Conservation (phyloP, 2,329 filamentous ascomycete genomes). For the Diaporthe citrichinensis region DNA sequence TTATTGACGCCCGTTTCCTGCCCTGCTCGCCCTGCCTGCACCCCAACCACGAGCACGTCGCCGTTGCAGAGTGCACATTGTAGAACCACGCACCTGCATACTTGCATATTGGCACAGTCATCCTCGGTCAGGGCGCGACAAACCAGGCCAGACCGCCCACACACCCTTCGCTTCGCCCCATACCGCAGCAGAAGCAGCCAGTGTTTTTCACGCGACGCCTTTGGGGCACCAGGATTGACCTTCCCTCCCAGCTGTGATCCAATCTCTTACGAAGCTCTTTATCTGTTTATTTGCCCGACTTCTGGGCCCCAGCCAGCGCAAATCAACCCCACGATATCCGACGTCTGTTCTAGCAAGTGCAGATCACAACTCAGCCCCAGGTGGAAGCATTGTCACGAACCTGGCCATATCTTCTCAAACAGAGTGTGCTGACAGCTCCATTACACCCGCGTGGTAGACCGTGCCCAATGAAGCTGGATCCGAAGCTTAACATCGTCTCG, state of each 20-base stretch:
- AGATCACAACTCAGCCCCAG: conserved; percentile 8
- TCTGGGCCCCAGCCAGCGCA: background rate
- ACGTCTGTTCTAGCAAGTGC: conserved; percentile 12
- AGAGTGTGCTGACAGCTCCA: conserved; percentile 1
- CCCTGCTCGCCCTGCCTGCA: background rate
- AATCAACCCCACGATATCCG: background rate
- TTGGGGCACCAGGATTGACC: conserved; percentile 15
- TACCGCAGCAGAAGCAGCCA: conserved; percentile 1
- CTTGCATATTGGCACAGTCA: conserved; percentile 3
- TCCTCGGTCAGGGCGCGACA: conserved; percentile 5
- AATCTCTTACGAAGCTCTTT: conserved; percentile 12
- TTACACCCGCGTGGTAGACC: background rate
- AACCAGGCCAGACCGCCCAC: conserved; percentile 2
- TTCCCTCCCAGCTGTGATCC: background rate
- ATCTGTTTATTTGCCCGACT: conserved; percentile 19
- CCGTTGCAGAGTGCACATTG: conserved; percentile 6
- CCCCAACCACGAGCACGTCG: conserved; percentile 1
- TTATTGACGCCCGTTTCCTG: background rate
- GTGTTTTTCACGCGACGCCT: conserved; percentile 17
- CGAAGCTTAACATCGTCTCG: background rate
- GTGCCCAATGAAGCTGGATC: conserved; percentile 30
- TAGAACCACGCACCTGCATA: background rate
- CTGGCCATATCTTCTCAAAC: background rate
- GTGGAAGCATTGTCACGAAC: background rate
- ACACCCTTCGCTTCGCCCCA: conserved; percentile 19